Evolutionary conservation across 495 filamentous ascomycete genomes (phyloP).

Genomic region (Astrothelium macrocarpum): DNA sequence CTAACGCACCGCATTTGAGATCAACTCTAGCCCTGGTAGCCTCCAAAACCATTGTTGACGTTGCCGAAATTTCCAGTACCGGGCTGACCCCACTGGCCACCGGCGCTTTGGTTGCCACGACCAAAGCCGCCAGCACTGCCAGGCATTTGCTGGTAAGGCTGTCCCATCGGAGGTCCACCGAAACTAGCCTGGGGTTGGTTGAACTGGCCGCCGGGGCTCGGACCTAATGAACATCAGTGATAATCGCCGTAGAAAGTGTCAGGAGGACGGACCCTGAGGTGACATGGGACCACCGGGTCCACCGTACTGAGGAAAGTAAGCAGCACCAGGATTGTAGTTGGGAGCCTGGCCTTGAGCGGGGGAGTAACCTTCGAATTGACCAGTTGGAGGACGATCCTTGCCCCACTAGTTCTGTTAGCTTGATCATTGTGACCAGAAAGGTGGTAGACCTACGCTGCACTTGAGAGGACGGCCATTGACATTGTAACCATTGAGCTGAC

Average conservation of each 20-base stretch:
- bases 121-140: slow-evolving; percentile 33
- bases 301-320: slow-evolving; percentile 92
- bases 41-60: slow-evolving; percentile 25
- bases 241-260: slow-evolving; percentile 31
- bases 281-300: slow-evolving; percentile 62
- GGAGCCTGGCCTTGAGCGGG: slow-evolving; percentile 63
- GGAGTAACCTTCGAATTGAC: slow-evolving; percentile 73
- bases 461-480: slow-evolving; percentile 96
- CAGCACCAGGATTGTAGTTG: slow-evolving; percentile 54
- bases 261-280: slow-evolving; percentile 47
- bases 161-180: slow-evolving; percentile 42
- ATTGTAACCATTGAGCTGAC: slow-evolving; percentile 91
- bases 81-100: slow-evolving; percentile 26
- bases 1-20: background rate
- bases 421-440: background rate
- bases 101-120: slow-evolving; percentile 21
- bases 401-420: slow-evolving; percentile 61
- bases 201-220: slow-evolving; percentile 53
- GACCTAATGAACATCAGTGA: slow-evolving; percentile 37
- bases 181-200: slow-evolving; percentile 49
- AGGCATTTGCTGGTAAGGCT: slow-evolving; percentile 47
- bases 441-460: slow-evolving; percentile 71
- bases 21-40: slow-evolving; percentile 29
- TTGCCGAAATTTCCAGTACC: slow-evolving; percentile 24
- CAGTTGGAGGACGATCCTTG: slow-evolving; percentile 91